Base-by-base conservation (phyloP, 306 rosid species). In the Arachis hypogaea region DNA sequence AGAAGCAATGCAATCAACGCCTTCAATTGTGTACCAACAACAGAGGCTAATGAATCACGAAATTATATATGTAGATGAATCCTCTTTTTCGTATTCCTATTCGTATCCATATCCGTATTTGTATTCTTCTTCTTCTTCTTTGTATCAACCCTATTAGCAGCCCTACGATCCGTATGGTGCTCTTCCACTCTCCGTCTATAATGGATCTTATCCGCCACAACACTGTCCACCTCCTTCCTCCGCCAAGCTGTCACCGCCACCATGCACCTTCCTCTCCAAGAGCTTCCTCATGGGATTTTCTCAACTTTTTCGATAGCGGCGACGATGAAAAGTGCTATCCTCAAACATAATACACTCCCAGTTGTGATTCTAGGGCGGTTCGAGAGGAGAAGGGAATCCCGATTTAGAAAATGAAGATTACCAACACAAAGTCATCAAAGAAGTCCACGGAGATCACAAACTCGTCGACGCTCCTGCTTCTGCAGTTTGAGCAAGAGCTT, bases 381-480 rank as follows among this genome's bases (percentile, higher is more conserved):
- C 82, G 98, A 51, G 98, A 95, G 51, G 99, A 86, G 36, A 98
- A 95, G 78, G 99, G 98, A 18, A 95, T 95, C 99, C 99, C 6
- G 99, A 88, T 56, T 87, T 95, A 89, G 99, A 95, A 74, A 97
- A 95, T 8, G 99, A 86, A 77, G 86, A 76, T 72, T 84, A 76
- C 77, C 86, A 76, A 33, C 80, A 78, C 44, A 93, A 92, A 76
- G 99, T 92, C 28, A 96, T 94, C 46, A 92, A 92, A 81, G 76
- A 92, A 69, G 96, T 88, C 6, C 90, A 89, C 46, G 92, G 96
- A 12, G 72, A 84, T 59, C 96, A 77, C 44, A 86, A 87, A 75
- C 68, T 82, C 46, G 82, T 82, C 3, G 86, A 71, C 0, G 90
- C 78, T 38, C 80, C 74, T 11, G 57, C 59, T 69, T 44, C 49